A percentile compares a stretch with the other conserved stretches of the same genome.
Conservation (phyloP, 345 rosid genomes). For the Eucalyptus regnans region DNA sequence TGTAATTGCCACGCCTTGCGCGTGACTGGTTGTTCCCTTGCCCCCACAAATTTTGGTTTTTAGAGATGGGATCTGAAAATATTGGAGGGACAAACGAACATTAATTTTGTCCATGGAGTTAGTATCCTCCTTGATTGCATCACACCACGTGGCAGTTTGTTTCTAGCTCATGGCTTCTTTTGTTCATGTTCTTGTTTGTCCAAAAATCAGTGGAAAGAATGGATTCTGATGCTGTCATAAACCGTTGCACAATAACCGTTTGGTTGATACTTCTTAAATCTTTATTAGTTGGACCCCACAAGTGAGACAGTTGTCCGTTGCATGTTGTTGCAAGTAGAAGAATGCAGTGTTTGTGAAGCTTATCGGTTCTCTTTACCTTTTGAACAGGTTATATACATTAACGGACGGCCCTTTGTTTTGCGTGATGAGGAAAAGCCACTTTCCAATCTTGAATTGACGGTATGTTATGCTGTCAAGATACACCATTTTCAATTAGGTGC, state of each 20-base stretch:
- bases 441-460: constrained; percentile 97
- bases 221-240: neutral
- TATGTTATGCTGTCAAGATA: constrained; percentile 5
- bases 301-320: neutral
- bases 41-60: neutral
- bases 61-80: neutral
- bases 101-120: neutral
- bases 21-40: neutral
- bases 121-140: neutral
- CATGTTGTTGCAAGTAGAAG: neutral
- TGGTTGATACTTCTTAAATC: neutral
- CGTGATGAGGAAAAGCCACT: constrained; percentile 95
- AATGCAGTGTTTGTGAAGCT: neutral
- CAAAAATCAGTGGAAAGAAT: neutral
- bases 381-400: constrained; percentile 69
- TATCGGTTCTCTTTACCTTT: neutral
- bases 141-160: neutral
- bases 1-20: neutral
- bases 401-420: constrained; percentile 94
- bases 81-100: neutral
- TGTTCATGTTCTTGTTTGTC: neutral
- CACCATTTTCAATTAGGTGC: neutral
- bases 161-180: neutral
- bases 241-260: neutral
- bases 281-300: neutral